Evolutionary conservation across 768 basidiomycete species (phyloP).

Genomic region (Phanerochaete sordida): DNA sequence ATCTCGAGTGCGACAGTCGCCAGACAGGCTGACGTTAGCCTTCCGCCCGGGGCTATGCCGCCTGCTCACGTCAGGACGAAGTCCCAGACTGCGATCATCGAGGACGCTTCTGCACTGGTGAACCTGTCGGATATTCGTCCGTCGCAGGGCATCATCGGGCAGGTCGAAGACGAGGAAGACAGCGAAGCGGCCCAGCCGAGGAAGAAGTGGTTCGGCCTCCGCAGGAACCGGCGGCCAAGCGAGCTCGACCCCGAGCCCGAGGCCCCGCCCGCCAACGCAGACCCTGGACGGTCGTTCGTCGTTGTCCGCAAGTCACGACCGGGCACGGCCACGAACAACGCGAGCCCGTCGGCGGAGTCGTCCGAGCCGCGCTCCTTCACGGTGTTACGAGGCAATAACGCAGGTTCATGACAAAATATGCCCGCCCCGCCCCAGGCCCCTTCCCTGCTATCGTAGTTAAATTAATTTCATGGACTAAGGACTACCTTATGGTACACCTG

Average conservation of each 20-base stretch:
- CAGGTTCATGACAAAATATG: slow-evolving; percentile 9
- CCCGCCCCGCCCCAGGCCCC: background rate
- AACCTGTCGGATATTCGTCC: background rate
- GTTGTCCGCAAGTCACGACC: slow-evolving; percentile 27
- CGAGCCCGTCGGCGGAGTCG: background rate
- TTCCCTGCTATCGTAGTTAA: slow-evolving; percentile 2
- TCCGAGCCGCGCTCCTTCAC: slow-evolving; percentile 22
- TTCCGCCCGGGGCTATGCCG: slow-evolving; percentile 62
- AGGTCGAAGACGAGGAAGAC: slow-evolving; percentile 34
- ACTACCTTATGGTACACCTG: slow-evolving; percentile 8
- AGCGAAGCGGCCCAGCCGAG: slow-evolving; percentile 38
- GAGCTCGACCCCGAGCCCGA: slow-evolving; percentile 41
- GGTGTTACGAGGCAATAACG: slow-evolving; percentile 25
- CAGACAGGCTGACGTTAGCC: slow-evolving; percentile 20
- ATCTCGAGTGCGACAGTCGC: slow-evolving; percentile 37
- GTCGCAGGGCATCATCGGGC: background rate
- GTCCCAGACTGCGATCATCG: slow-evolving; percentile 85
- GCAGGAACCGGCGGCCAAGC: slow-evolving; percentile 57
- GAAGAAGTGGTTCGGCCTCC: slow-evolving; percentile 70
- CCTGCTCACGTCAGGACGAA: slow-evolving; percentile 68
- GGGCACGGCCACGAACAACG: slow-evolving; percentile 10
- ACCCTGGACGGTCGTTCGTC: slow-evolving; percentile 31
- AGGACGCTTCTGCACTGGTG: slow-evolving; percentile 28
- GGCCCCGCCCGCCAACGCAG: slow-evolving; percentile 9
- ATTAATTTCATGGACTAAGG: slow-evolving; percentile 10